Base-by-base conservation (phyloP, 2,329 filamentous ascomycete genomes). In the Simplicillium sp. region DNA sequence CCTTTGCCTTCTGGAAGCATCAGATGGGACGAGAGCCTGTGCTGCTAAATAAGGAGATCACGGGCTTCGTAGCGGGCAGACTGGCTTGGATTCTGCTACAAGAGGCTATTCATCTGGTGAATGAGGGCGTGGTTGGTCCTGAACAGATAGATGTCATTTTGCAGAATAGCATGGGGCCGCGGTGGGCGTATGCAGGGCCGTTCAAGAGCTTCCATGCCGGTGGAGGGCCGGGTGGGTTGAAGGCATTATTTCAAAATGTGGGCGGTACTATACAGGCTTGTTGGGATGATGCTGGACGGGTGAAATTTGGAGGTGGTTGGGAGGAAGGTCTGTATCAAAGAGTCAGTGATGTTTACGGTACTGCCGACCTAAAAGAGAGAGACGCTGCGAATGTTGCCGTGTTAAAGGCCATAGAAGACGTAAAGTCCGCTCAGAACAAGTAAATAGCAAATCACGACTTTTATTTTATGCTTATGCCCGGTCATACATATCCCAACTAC, bases 401-500 rank as follows among this genome's bases (percentile, higher is more conserved):
- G n/a, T 25, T 37, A 5, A 29, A 25, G 25, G 36, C 36, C 11
- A 18, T 37, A 18, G 14, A 16, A 12, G 16, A 18, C 17, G 34
- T 36, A 20, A 36, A 36, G 20, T 6, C 12, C 5, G 7, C 31
- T 11, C 31, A 33, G 12, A 15, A 6, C 7, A 33, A 33, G 12
- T 33, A 33, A 31, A 7, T 13, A 15, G 12, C 31, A 15, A 33
- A 5, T n/a, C n/a, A n/a, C n/a, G n/a, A n/a, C 15, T 33, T 33
- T 7, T 15, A 33, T 33, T 32, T 18, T 18, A 29, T 49, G 11
- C 41, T 53, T 50, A 46, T 60, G 61, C 50, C 46, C 53, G 59
- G 40, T 53, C 51, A 45, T 59, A 57, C 42, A 55, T 54, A 40
- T 69, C 66, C 81, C 82, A 86, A 54, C 80, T 84, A 4, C 82